phyloP scores from a whole-genome alignment of 768 basidiomycete genomes.

The Chalciporus sphaerocephalus region DNA sequence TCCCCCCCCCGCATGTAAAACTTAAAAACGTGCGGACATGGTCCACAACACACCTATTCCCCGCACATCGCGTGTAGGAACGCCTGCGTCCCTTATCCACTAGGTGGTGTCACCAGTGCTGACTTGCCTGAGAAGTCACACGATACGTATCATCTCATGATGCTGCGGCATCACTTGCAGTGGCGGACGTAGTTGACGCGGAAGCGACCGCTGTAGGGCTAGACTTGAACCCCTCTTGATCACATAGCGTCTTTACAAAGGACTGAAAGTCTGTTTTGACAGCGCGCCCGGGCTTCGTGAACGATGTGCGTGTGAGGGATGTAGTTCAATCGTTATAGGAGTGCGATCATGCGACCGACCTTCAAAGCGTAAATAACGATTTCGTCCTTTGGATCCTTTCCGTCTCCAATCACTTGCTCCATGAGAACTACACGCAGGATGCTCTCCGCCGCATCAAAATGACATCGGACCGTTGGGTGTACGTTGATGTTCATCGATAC shows the following conservation, averaged over 20 bases:
- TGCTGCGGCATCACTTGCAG: conserved; percentile 5
- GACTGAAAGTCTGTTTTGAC: conserved; percentile 51
- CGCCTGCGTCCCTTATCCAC: conserved; percentile 23
- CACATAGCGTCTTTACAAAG: conserved; percentile 45
- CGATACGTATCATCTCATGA: conserved; percentile 10
- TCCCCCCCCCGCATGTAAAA: conserved; percentile 9
- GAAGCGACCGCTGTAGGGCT: conserved; percentile 2
- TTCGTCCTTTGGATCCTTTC: conserved; percentile 31
- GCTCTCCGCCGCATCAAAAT: conserved; percentile 52
- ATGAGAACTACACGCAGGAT: conserved; percentile 53
- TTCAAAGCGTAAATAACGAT: conserved; percentile 62
- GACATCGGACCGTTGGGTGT: conserved; percentile 50
- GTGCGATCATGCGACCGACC: conserved; percentile 33
- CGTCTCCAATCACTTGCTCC: conserved; percentile 37
- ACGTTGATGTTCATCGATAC: conserved; percentile 65
- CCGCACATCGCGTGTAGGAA: conserved; percentile 11
- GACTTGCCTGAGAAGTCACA: conserved; percentile 1
- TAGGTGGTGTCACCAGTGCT: conserved; percentile 2
- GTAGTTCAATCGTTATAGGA: neutral
- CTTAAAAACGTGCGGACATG: neutral
- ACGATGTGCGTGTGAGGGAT: neutral
- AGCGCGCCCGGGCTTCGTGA: conserved; percentile 34
- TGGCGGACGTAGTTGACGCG: neutral
- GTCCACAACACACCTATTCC: conserved; percentile 11
- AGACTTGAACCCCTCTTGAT: conserved; percentile 32